Conservation (phyloP, 306 rosid genomes). For the Herpetospermum pedunculosum region DNA sequence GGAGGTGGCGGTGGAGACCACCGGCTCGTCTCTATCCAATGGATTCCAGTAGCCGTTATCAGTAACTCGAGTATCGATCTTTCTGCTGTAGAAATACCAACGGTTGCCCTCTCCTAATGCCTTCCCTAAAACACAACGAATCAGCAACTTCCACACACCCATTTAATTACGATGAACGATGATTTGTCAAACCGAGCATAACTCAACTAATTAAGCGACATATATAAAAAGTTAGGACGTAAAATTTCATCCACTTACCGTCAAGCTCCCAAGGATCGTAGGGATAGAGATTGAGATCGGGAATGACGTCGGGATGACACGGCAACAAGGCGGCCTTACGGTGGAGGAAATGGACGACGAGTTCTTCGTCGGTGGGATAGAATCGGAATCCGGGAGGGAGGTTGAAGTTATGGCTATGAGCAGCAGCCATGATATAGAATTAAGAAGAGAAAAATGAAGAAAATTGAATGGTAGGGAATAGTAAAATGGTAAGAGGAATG, state of each 20-base stretch:
- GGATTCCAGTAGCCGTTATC: conserved; percentile 67
- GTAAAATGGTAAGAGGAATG: background rate
- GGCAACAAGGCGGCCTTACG: conserved; percentile 80
- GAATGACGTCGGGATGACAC: conserved; percentile 89
- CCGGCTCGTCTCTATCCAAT: conserved; percentile 61
- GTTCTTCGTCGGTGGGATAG: conserved; percentile 88
- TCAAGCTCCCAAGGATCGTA: conserved; percentile 85
- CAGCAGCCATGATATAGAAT: background rate
- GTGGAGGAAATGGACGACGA: conserved; percentile 81
- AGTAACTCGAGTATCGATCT: conserved; percentile 45
- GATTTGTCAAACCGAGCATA: too few species aligned
- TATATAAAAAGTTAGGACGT: background rate
- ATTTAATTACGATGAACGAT: too few species aligned
- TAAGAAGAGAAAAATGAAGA: background rate
- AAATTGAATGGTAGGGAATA: background rate
- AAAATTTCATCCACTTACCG: conserved; percentile 26
- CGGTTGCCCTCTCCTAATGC: conserved; percentile 81
- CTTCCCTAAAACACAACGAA: conserved; percentile 37
- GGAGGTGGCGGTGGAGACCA: conserved; percentile 25
- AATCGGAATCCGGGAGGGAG: conserved; percentile 91
- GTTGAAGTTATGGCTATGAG: conserved; percentile 51
- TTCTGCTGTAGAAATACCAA: conserved; percentile 87
- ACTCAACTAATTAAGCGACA: too few species aligned
- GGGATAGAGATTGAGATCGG: conserved; percentile 78
- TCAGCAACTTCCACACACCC: background rate